Evolutionary conservation across 2,329 filamentous ascomycete genomes (phyloP).

Genomic region (Berkeleyomyces rouxiae): DNA sequence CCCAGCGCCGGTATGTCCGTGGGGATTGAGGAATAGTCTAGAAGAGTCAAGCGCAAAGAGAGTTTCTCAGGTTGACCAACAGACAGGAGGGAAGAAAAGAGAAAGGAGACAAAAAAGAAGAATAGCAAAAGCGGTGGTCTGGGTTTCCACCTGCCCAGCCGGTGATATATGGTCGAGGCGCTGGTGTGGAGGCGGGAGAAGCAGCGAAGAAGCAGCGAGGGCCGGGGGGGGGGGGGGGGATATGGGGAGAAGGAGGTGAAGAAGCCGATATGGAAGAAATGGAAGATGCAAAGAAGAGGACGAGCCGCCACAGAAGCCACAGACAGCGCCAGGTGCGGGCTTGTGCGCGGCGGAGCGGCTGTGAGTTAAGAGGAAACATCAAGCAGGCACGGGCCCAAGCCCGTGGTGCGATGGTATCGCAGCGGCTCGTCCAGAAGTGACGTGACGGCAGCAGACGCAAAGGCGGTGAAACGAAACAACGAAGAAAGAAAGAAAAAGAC

Average conservation of each 20-base stretch:
- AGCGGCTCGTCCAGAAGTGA: not conserved
- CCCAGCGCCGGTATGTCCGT: not conserved
- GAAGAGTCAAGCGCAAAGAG: not conserved
- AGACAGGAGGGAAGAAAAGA: not conserved
- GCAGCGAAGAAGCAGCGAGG: not conserved
- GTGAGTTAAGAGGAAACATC: not conserved
- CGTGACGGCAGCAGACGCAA: not conserved
- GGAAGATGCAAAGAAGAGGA: not conserved
- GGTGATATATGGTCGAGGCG: not conserved
- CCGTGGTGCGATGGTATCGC: not conserved
- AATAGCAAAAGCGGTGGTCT: not conserved
- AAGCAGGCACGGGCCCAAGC: not conserved
- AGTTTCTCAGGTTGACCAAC: not conserved
- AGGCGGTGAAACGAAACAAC: not conserved
- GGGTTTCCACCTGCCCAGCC: not conserved
- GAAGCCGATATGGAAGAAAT: not conserved
- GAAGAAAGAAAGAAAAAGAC: too few relatives aligned
- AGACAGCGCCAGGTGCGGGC: not conserved
- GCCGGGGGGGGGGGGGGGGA: too few relatives aligned
- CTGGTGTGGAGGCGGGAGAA: not conserved
- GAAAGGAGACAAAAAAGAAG: not conserved
- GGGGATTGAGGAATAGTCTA: not conserved
- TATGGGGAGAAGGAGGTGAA: not conserved
- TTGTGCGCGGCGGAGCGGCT: not conserved
- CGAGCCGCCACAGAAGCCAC: not conserved